These are phyloP conservation scores for Trametes coccinea DNA, from an alignment of 768 basidiomycete genomes.

Conservation along the genomic window DNA sequence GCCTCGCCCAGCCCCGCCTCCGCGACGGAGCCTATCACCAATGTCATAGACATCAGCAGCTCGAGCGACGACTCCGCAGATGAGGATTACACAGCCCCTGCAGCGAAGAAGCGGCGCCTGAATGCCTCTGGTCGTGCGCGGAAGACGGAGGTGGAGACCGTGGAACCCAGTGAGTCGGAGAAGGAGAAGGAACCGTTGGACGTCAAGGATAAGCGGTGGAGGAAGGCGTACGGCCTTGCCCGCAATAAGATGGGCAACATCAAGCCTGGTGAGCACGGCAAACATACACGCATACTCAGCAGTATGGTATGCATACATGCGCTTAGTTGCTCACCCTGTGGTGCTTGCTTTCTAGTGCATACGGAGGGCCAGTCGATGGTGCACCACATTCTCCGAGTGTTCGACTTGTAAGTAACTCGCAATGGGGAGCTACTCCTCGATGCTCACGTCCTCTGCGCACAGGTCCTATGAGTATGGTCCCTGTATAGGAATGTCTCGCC, in stretches of 20 bases:
- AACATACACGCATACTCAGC: not conserved
- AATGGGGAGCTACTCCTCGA: not conserved
- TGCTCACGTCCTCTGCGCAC: not conserved
- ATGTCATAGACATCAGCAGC: constrained; percentile 11
- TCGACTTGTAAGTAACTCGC: constrained; percentile 57
- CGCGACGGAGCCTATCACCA: not conserved
- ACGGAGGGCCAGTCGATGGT: constrained; percentile 58
- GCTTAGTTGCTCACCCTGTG: too few species aligned
- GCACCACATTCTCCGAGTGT: constrained; percentile 74
- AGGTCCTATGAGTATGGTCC: constrained; percentile 83
- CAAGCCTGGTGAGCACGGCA: constrained; percentile 54
- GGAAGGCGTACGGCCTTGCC: constrained; percentile 48
- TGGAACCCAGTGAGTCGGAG: not conserved
- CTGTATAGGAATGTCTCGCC: constrained; percentile 72
- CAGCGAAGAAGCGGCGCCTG: constrained; percentile 6
- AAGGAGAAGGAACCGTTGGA: constrained; percentile 12
- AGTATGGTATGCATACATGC: not conserved
- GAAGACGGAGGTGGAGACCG: not conserved
- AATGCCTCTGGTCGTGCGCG: not conserved
- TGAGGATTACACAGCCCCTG: not conserved
- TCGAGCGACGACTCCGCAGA: constrained; percentile 1
- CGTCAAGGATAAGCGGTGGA: constrained; percentile 38
- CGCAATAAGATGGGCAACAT: constrained; percentile 55
- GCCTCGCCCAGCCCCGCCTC: constrained; percentile 9
- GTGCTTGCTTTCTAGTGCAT: constrained; percentile 55